phyloP scores from a whole-genome alignment of 371 early-diverging fungal species.

The Blakeslea trispora region DNA sequence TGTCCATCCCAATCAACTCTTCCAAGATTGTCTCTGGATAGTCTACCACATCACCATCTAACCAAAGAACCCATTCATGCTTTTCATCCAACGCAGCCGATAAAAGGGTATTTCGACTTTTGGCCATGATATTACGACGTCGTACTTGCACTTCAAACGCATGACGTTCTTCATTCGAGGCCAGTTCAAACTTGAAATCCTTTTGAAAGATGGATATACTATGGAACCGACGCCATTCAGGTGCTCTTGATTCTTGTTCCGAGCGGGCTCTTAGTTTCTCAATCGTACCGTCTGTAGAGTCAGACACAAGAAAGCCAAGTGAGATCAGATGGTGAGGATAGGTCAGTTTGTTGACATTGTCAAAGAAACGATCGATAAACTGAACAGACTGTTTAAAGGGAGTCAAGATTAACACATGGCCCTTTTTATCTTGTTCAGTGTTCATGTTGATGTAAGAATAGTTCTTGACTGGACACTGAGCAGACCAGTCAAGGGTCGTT shows the following conservation, averaged over 20 bases:
- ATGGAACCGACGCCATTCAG: constrained; percentile 42
- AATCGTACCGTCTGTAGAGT: constrained; percentile 48
- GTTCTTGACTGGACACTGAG: neutral
- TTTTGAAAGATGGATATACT: constrained; percentile 62
- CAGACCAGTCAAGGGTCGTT: too few relatives aligned
- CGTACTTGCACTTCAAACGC: constrained; percentile 55
- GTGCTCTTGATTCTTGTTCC: constrained; percentile 15
- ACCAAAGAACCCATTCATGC: constrained; percentile 72
- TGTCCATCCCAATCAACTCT: constrained; percentile 55
- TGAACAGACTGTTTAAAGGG: constrained; percentile 67
- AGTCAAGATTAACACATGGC: constrained; percentile 60
- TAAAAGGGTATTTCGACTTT: constrained; percentile 62
- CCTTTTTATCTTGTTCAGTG: constrained; percentile 7
- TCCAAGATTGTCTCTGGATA: constrained; percentile 57
- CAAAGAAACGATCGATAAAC: constrained; percentile 64
- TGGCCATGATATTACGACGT: constrained; percentile 64
- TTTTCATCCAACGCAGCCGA: constrained; percentile 57
- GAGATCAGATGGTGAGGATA: constrained; percentile 70
- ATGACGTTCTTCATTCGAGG: constrained; percentile 60
- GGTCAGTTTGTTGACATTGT: constrained; percentile 52
- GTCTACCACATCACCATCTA: constrained; percentile 69
- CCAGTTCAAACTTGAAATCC: constrained; percentile 51
- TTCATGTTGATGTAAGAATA: constrained; percentile 26
- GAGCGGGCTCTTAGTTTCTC: constrained; percentile 39
- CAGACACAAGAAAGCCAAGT: constrained; percentile 65